Evolutionary conservation across 495 filamentous ascomycete species (phyloP), one percentile per base, ranked within the genome.

Genomic region (Penicillium silybi): DNA sequence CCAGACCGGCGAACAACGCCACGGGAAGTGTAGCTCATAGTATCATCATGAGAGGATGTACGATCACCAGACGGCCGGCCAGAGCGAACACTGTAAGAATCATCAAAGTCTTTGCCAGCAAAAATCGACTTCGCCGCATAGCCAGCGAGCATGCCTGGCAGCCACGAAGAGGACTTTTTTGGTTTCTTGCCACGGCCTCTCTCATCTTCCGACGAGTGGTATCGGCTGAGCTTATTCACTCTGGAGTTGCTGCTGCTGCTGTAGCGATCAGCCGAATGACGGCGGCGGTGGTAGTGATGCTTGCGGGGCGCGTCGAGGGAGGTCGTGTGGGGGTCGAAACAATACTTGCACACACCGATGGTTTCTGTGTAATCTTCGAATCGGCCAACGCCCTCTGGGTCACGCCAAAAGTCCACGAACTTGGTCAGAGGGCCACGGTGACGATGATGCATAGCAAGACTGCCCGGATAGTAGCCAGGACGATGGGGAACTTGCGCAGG

Each of bases 291-390:
- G 61, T 83, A 81, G 52, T 84, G 68, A 60, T 89, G 86, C 52
- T 77, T 81, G 52, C 86, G 73, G 34, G 86, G 86, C 2, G 85
- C 86, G 59, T 88, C 74, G 26, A 64, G 50, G n/a, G 78, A 75
- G 23, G 69, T 75, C 2, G 81, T 79, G 6, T 79, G 76, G 3
- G 85, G 84, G 19, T 84, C 79, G 54, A 89, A 89, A 58, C 86
- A 89, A 50, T 81, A 68, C 52, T 71, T 78, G 66, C 86, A 89
- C 6, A 87, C 78, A 17, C 86, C 86, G 44, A 86, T 87, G 44
- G 79, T 73, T 60, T 89, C 84, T 2, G 85, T 86, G 54, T 89
- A 89, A 58, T 86, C 84, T 64, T 89, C 86, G 58, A 85, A 89
- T 53, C 79, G 79, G 6, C 76, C 80, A 3, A 89, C 83, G 11